These are phyloP conservation scores for Intubia oerlemansii DNA, from an alignment of 2,329 filamentous ascomycete genomes.

Conservation along the genomic window DNA sequence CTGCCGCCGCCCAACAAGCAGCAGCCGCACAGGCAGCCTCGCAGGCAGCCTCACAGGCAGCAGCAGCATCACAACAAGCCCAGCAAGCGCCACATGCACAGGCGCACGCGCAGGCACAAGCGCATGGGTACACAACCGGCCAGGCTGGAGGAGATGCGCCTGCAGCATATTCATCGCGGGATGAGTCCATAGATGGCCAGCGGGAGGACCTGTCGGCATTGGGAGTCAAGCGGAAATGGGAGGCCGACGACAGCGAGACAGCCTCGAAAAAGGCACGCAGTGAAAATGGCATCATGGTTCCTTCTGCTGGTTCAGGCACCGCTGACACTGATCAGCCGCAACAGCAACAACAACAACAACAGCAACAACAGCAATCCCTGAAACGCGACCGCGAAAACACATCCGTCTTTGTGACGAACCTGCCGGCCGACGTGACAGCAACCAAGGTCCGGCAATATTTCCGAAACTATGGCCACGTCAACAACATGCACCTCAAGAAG, in stretches of 20 bases:
- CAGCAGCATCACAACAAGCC: no score
- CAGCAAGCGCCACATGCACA: no score
- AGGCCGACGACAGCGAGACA: conserved; percentile 25
- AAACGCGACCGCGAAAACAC: conserved; percentile 85
- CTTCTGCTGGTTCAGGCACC: no score
- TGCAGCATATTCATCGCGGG: conserved; percentile 5
- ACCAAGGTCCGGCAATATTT: conserved; percentile 75
- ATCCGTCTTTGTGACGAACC: conserved; percentile 57
- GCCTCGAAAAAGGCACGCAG: conserved; percentile 48
- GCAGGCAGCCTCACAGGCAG: no score
- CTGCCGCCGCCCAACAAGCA: conserved; percentile 8
- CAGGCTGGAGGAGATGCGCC: no score
- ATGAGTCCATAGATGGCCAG: no score
- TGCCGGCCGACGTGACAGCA: conserved; percentile 49
- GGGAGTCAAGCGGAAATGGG: conserved; percentile 53
- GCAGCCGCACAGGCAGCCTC: no score
- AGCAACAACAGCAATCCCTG: conserved; percentile 15
- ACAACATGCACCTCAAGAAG: conserved; percentile 47
- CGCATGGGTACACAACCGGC: no score
- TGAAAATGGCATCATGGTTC: no score
- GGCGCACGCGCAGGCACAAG: not conserved
- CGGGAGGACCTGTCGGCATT: conserved; percentile 16
- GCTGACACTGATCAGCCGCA: no score
- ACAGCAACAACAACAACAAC: conserved; percentile 2
- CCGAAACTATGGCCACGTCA: conserved; percentile 69